phyloP scores from a whole-genome alignment of 1,139 yeast species.

The Candida sp. region DNA sequence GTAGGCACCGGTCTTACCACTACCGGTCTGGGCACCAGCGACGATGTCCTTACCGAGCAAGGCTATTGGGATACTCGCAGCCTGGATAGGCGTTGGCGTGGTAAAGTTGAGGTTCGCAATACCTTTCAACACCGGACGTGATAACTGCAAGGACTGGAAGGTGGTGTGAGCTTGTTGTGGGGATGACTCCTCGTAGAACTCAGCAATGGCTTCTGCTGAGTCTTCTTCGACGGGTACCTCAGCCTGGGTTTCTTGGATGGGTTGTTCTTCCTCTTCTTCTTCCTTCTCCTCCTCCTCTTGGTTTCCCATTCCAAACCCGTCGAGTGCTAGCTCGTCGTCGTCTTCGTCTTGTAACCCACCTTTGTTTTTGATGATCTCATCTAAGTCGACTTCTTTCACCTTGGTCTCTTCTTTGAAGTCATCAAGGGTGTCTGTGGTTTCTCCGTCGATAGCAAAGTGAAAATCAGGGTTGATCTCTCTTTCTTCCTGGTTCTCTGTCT shows the following conservation, averaged over 20 bases:
- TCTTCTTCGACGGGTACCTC: constrained; percentile 62
- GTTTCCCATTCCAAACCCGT: constrained; percentile 76
- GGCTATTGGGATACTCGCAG: constrained; percentile 93
- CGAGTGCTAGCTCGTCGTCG: constrained; percentile 53
- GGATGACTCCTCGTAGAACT: constrained; percentile 57
- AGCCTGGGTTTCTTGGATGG: constrained; percentile 22
- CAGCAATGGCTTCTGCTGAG: constrained; percentile 72
- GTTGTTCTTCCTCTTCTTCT: constrained; percentile 31
- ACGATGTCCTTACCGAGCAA: constrained; percentile 92
- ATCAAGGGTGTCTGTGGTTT: constrained; percentile 54
- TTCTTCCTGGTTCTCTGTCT: constrained; percentile 40
- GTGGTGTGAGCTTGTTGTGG: constrained; percentile 50
- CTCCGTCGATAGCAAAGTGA: constrained; percentile 65
- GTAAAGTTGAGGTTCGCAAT: constrained; percentile 79
- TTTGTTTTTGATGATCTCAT: constrained; percentile 80
- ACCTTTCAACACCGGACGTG: constrained; percentile 90
- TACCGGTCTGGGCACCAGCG: constrained; percentile 99
- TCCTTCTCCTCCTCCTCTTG: constrained; percentile 26
- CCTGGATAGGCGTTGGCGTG: constrained; percentile 92
- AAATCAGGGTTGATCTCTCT: constrained; percentile 76
- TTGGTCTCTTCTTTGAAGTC: constrained; percentile 79
- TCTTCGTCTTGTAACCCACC: constrained; percentile 60
- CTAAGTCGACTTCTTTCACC: constrained; percentile 71
- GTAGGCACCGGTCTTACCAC: constrained; percentile 99
- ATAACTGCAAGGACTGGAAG: constrained; percentile 79